Base-by-base conservation (phyloP, 495 filamentous ascomycete species). In the Halenospora varia region DNA sequence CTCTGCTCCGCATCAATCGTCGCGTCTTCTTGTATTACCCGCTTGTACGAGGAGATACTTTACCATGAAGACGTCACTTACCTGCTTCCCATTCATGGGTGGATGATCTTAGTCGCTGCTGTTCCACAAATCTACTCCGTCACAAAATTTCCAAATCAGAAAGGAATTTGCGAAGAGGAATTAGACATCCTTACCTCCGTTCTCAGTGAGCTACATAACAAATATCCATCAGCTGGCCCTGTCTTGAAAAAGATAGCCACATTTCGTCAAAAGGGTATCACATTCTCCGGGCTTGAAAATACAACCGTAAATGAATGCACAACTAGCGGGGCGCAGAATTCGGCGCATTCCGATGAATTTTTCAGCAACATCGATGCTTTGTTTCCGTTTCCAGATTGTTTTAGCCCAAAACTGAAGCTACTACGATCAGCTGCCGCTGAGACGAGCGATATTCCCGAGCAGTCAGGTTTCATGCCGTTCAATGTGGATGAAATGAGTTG, bases 11-110 rank as follows among this genome's bases (percentile, higher is more conserved):
- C 22, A 3, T 50, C 47, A 3, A 26, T 50, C 17, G 24, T 50
- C 13, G 47, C 47, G 17, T 50, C 47, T 26, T 50, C 47, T 15
- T 50, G 47, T 24, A 50, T 50, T 26, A 17, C 47, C 47, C 47
- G 20, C 6, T 17, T 50, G 6, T 50, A 50, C 20, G 47, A 50
- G 22, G 47, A 50, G 19, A 22, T 50, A 6, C 22, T 15, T 15
- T 24, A 26, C 20, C 17, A 19, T 8, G 20, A 50, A 19, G 20
- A 50, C 13, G 19, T 26, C 10, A 26, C 18, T 8, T 50, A 15
- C 20, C 17, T 50, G 4, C 24, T 50, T 23, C 47, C 47, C 11
- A 50, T 50, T 19, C 19, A 50, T 19, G 22, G 47, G 9, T 50
- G 9, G 9, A 3, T 23, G 3, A 23, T 3, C 47, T 15, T 50